Base-by-base conservation (phyloP, 768 basidiomycete species). In the Gyrodon lividus region DNA sequence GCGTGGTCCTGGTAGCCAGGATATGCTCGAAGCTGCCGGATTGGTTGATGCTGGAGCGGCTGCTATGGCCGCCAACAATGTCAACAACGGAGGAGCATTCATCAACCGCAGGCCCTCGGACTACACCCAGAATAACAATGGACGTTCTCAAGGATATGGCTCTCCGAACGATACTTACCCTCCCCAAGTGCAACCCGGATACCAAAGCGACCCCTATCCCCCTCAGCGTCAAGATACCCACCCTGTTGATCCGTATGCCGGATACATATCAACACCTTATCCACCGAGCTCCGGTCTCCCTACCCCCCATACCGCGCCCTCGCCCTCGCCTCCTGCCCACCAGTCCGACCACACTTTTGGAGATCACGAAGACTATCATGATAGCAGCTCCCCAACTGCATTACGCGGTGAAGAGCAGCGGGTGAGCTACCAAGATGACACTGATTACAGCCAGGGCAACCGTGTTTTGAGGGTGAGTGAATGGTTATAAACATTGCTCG, bases 361-460 rank as follows among this genome's bases (percentile, higher is more conserved):
- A 7, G 56, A 49, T 1, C n/a, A 43, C 1, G 65, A 56, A 3
- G 61, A 53, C 10, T 8, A 28, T 5, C 35, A 38, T 9, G 58
- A 62, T 0, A 4, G 43, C 19, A 45, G 26, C 5, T 44, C 56
- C 7, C 54, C 54, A 17, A 41, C 49, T 3, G 48, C 54, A 5
- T 24, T 48, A 26, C 41, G 34, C 2, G 31, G 50, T 16, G 65
- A 64, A 1, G 66, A 60, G 17, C 59, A 51, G 16, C 65, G 66
- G 6, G n/a, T 61, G 59, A 67, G 66, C 20, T 69, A 70, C 40
- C 61, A 62, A 43, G 66, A 69, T 8, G 55, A 68, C 37, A 4
- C 59, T 20, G 66, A 70, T 46, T 68, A 68, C 20, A 58, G 58
- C 5, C 66, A 70, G 4, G 55, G 61, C 9, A 53, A 50, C 28